phyloP scores from a whole-genome alignment of 805 yeast species.

The Priceomyces medius region DNA sequence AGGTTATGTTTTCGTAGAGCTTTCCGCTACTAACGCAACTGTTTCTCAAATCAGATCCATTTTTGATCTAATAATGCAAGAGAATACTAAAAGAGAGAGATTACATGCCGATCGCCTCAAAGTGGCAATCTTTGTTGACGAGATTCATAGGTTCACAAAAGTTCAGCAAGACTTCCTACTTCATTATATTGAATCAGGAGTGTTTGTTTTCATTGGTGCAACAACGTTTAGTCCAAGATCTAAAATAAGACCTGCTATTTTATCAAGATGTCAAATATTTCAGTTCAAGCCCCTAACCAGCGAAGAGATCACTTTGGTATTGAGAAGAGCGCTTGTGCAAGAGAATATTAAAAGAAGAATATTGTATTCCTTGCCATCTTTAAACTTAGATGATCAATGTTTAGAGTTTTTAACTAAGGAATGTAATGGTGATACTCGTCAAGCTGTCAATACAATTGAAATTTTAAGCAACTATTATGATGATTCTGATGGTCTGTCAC shows the following conservation, averaged over 20 bases:
- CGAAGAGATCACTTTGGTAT: slow-evolving; percentile 51
- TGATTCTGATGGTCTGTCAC: background rate
- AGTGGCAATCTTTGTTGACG: slow-evolving; percentile 78
- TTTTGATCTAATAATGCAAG: slow-evolving; percentile 51
- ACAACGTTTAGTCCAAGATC: slow-evolving; percentile 92
- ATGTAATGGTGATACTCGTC: slow-evolving; percentile 34
- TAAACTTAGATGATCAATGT: slow-evolving; percentile 16
- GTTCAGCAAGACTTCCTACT: slow-evolving; percentile 86
- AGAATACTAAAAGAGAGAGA: slow-evolving; percentile 45
- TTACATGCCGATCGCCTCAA: slow-evolving; percentile 23
- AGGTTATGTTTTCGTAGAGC: slow-evolving; percentile 63
- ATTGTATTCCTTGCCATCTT: slow-evolving; percentile 7
- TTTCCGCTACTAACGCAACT: slow-evolving; percentile 80
- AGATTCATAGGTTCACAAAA: slow-evolving; percentile 83
- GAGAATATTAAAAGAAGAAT: slow-evolving; percentile 28
- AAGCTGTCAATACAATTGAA: slow-evolving; percentile 33
- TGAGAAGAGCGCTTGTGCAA: slow-evolving; percentile 54
- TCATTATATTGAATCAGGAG: slow-evolving; percentile 82
- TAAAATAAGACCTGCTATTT: slow-evolving; percentile 74
- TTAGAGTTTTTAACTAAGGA: slow-evolving; percentile 15
- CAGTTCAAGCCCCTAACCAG: slow-evolving; percentile 54
- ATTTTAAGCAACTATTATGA: slow-evolving; percentile 21
- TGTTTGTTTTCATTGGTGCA: slow-evolving; percentile 85
- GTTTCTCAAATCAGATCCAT: slow-evolving; percentile 60
- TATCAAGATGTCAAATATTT: slow-evolving; percentile 82